Evolutionary conservation across 176 grass and related monocot species (phyloP).

Genomic region (Saccharum spontaneum): DNA sequence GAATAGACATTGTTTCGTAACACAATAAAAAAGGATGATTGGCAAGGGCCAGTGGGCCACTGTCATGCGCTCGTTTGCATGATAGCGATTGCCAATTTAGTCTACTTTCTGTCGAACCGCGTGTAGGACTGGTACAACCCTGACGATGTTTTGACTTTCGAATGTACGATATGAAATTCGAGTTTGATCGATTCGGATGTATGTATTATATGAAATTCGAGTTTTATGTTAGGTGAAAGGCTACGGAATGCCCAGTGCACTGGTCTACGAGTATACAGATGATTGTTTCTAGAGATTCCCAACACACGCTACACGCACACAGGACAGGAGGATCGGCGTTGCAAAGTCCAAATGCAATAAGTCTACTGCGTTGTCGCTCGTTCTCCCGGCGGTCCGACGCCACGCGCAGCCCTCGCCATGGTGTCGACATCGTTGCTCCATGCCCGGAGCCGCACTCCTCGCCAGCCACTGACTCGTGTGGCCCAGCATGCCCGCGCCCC

Average conservation of each 20-base stretch:
- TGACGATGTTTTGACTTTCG: not conserved
- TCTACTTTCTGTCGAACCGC: too few species aligned
- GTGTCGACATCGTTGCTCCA: conserved; percentile 55
- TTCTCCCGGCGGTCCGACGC: not conserved
- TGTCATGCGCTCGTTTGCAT: not conserved
- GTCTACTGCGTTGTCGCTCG: not conserved
- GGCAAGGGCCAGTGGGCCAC: too few species aligned
- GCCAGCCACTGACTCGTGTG: not conserved
- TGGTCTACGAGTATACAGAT: too few species aligned
- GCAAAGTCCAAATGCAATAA: conserved; percentile 23
- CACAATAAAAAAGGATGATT: not conserved
- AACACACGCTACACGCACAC: not conserved
- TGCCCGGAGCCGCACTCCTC: not conserved
- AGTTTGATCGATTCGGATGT: not conserved
- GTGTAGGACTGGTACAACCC: not conserved
- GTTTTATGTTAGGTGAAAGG: too few species aligned
- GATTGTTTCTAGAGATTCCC: not conserved
- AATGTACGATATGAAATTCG: not conserved
- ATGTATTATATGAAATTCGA: not conserved
- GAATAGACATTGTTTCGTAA: too few species aligned
- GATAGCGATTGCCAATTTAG: not conserved
- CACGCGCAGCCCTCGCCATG: conserved; percentile 29
- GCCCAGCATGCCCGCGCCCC: not conserved
- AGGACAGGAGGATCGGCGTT: not conserved
- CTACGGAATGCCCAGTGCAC: too few species aligned